These are phyloP conservation scores for Teunomyces stri DNA, from an alignment of 805 yeast genomes.

Conservation along the genomic window DNA sequence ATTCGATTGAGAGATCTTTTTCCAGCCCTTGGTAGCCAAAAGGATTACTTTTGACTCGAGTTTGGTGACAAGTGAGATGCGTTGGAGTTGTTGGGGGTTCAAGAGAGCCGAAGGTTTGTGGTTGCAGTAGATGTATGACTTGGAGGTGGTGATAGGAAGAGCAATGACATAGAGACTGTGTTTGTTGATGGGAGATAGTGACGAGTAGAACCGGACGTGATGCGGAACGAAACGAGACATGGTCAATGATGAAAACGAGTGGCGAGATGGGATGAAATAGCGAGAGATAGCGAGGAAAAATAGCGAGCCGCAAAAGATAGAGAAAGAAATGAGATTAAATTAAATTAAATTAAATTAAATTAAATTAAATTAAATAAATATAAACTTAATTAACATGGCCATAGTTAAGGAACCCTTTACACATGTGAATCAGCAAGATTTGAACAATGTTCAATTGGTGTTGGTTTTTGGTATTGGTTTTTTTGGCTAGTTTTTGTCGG, in stretches of 20 bases:
- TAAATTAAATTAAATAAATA: too few species aligned
- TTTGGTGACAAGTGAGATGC: slow-evolving; percentile 33
- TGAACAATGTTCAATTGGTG: too few species aligned
- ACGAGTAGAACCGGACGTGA: not conserved
- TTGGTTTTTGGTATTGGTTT: too few species aligned
- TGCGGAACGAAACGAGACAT: not conserved
- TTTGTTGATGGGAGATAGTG: slow-evolving; percentile 6
- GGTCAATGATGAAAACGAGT: not conserved
- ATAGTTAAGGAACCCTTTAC: too few species aligned
- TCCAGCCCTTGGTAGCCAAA: slow-evolving; percentile 63
- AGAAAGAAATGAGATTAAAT: too few species aligned
- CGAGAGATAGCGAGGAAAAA: not conserved
- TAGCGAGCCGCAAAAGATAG: not conserved
- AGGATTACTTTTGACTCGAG: slow-evolving; percentile 46
- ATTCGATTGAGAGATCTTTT: slow-evolving; percentile 53
- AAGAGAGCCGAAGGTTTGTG: slow-evolving; percentile 37
- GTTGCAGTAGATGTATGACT: slow-evolving; percentile 68
- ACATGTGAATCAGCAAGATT: too few species aligned
- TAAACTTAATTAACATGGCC: too few species aligned
- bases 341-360: too few species aligned
- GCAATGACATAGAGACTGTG: slow-evolving; percentile 53
- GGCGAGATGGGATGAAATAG: not conserved
- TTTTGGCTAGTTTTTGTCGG: too few species aligned
- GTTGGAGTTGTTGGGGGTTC: slow-evolving; percentile 21
- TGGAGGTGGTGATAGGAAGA: slow-evolving; percentile 65